A percentile compares a stretch with the other conserved stretches of the same genome.
Evolutionary conservation across 495 filamentous ascomycete species (phyloP).

Genomic region (Coniosporium apollinis): DNA sequence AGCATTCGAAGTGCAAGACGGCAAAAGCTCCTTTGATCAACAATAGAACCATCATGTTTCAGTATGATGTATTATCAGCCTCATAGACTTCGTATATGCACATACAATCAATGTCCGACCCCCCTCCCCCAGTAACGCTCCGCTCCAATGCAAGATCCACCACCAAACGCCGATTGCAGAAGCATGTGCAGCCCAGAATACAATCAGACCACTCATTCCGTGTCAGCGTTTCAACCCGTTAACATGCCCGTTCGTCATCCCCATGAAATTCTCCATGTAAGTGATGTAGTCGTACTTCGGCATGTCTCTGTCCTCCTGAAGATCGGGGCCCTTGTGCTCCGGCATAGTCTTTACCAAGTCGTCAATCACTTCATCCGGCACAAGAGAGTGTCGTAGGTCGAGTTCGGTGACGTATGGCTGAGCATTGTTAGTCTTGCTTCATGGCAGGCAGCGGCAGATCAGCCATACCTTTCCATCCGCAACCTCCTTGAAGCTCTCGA

Average conservation of each 20-base stretch:
- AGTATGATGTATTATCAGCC: too few relatives aligned
- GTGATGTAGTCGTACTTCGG: constrained; percentile 80
- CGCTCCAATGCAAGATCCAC: too few relatives aligned
- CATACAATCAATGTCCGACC: too few relatives aligned
- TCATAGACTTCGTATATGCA: too few relatives aligned
- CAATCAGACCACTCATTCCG: too few relatives aligned
- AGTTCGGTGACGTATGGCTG: constrained; percentile 93
- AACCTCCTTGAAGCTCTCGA: constrained; percentile 89
- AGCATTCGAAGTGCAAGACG: too few relatives aligned
- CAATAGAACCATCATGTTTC: too few relatives aligned
- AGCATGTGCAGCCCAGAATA: too few relatives aligned
- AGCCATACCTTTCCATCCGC: constrained; percentile 78
- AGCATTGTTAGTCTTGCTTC: constrained; percentile 6
- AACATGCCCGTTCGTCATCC: background rate
- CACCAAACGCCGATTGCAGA: too few relatives aligned
- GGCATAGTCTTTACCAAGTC: constrained; percentile 80
- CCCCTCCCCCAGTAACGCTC: too few relatives aligned
- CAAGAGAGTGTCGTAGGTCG: constrained; percentile 82
- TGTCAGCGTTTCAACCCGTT: too few relatives aligned
- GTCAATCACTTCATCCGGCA: constrained; percentile 90
- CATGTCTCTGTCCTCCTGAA: constrained; percentile 57
- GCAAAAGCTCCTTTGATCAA: too few relatives aligned
- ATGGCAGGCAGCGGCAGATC: background rate
- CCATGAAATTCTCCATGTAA: constrained; percentile 72
- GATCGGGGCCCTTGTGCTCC: constrained; percentile 56